Conservation (phyloP, 345 rosid genomes). For the Noccaea caerulescens region DNA sequence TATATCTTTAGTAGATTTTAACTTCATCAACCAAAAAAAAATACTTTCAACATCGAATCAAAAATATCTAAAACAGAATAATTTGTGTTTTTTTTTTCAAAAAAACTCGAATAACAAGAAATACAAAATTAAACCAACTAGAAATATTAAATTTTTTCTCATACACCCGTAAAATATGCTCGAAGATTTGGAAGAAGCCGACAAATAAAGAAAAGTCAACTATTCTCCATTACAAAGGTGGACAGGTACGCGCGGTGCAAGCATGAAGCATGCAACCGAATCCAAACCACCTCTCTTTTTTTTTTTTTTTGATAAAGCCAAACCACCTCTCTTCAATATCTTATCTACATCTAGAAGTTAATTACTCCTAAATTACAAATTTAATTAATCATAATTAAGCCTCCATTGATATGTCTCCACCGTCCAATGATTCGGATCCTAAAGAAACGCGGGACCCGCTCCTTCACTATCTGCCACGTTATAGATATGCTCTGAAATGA, state of each 20-base stretch:
- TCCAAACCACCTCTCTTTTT: slow-evolving; percentile 1
- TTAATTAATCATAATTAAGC: background rate
- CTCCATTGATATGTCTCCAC: background rate
- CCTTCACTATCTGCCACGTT: background rate
- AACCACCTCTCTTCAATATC: background rate
- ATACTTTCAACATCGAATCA: background rate
- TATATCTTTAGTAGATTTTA: too few species aligned
- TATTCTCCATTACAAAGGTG: slow-evolving; percentile 23
- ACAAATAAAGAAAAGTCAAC: slow-evolving; percentile 35
- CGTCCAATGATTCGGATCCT: slow-evolving; percentile 12
- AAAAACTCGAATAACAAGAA: slow-evolving; percentile 6
- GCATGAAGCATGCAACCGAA: slow-evolving; percentile 40
- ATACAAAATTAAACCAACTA: background rate
- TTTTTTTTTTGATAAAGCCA: background rate
- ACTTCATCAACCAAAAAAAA: too few species aligned
- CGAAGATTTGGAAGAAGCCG: slow-evolving; percentile 31
- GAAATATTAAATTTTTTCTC: background rate
- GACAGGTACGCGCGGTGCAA: slow-evolving; percentile 29
- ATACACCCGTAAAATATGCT: slow-evolving; percentile 11
- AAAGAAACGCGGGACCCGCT: slow-evolving; percentile 6
- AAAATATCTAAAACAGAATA: slow-evolving; percentile 28
- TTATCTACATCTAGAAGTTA: slow-evolving; percentile 12
- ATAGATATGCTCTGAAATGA: slow-evolving; percentile 4
- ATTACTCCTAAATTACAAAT: background rate
- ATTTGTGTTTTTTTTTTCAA: background rate